Evolutionary conservation across 176 grass and related monocot genomes (phyloP), one percentile per base, ranked within the genome.

Genomic region (Urochloa ruziziensis): DNA sequence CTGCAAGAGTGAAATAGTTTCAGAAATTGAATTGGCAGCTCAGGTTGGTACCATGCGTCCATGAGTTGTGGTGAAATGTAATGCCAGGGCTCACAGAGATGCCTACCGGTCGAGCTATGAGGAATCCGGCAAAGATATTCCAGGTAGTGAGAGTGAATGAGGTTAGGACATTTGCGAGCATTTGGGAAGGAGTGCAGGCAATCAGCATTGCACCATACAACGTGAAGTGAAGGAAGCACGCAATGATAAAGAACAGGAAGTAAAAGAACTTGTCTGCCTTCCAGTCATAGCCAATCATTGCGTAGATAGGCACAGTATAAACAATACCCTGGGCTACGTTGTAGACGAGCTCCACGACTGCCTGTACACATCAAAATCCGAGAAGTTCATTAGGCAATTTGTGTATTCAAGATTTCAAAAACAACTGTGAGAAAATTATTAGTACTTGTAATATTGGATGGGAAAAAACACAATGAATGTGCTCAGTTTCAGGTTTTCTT

Each of bases 281-380:
- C 95, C 95, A 97, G 2, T 75, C 80, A 34, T 93, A 97, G 35
- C 92, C 88, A 4, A 97, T 89, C 95, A 93, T 91, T 3, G 95
- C 51, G 62, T 91, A 97, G 47, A 97, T 85, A 18, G 92, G 6
- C 21, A 91, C 0, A 13, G 86, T 90, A 66, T 94, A 94, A 27
- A 94, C 25, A 46, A 82, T 61, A 13, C 89, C 85, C 75, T 94
- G 90, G 42, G 75, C 17, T 29, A 84, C 16, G 74, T 85, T 91
- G 86, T 97, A 97, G 67, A 97, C 69, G 25, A 91, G 6, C 88
- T 97, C 95, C 62, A 97, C 83, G 47, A 57, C 7, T 16, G 88
- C 67, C 92, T 97, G 84, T 19, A 67, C 39, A 81, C 36, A 74
- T 23, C 77, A 54, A 37, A 19, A 77, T n/a, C n/a, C n/a, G n/a